Base-by-base conservation (phyloP, 2,329 filamentous ascomycete species). In the Hymenoscyphus fructigenus region DNA sequence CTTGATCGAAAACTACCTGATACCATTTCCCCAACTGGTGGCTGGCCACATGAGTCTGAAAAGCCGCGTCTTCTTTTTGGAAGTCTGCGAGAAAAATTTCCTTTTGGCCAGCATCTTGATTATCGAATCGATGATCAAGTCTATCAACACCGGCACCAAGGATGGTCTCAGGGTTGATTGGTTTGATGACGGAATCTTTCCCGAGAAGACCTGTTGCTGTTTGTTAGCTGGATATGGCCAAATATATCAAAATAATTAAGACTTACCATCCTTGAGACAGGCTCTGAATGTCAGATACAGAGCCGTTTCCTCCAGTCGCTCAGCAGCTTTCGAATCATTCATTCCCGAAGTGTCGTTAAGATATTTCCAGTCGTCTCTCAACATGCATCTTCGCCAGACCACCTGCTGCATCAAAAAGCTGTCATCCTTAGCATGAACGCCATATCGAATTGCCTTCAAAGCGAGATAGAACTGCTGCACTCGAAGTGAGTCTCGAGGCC, bases 371-470 rank as follows among this genome's bases (percentile, higher is more conserved):
- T 97, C 87, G 75, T 97, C 93, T 59, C 88, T 87, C 69, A 94
- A 84, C 73, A 91, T 91, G 67, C 92, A 89, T 62, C 95, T 87
- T 74, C 95, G 90, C 95, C 95, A 99, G 67, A 98, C 91, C n/a
- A 87, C 77, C 66, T 80, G 82, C 60, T 85, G 78, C 41, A 84
- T 75, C 36, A 82, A 79, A 29, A 88, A 83, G 68, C 84, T 83
- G 57, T 85, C 82, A n/a, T 85, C 83, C 20, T 81, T 87, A 69
- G 79, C 81, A 71, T 76, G 82, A 71, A 82, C 83, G 69, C 79
- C 86, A 74, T 80, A 83, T 23, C 62, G 64, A 5, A 66, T 61
- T 15, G 70, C 75, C 65, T 79, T 74, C 5, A 88, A 76, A 17
- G 80, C 82, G 53, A 82, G 74, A 76, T 86, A 91, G 75, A 96